Evolutionary conservation across 441 rosid species (phyloP).

Genomic region (Adansonia grandidieri): DNA sequence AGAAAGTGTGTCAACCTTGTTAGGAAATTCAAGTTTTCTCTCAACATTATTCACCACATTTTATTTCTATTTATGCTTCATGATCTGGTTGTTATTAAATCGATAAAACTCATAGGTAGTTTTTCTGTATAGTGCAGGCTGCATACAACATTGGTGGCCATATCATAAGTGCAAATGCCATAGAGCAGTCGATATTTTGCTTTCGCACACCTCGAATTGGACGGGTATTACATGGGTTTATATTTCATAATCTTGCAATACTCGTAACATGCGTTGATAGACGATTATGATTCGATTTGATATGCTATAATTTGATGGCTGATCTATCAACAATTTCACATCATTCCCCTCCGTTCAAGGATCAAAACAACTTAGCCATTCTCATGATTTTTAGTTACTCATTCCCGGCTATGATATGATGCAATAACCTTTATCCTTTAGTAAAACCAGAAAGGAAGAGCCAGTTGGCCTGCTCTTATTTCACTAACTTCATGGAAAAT

Average conservation of each 20-base stretch:
- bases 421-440: not conserved
- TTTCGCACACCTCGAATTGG: slow-evolving; percentile 72
- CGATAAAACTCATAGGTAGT: slow-evolving; percentile 38
- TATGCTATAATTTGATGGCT: not conserved
- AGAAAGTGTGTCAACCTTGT: slow-evolving; percentile 12
- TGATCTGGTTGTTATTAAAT: not conserved
- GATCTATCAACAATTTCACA: not conserved
- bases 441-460: not conserved
- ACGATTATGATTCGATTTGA: not conserved
- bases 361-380: not conserved
- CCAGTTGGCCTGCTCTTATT: not conserved
- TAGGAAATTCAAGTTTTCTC: not conserved
- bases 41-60: not conserved
- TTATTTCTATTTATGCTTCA: not conserved
- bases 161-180: slow-evolving; percentile 74
- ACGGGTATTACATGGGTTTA: slow-evolving; percentile 47
- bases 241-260: not conserved
- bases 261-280: not conserved
- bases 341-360: not conserved
- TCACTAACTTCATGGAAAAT: not conserved
- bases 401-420: not conserved
- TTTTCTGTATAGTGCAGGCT: slow-evolving; percentile 74
- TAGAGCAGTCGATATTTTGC: slow-evolving; percentile 81
- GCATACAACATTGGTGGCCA: slow-evolving; percentile 87
- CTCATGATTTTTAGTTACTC: not conserved